Percentiles rank a stretch among this genome's conserved stretches.
These are phyloP conservation scores for Trametes sp. DNA, from an alignment of 1,284 basidiomycete species.

Conservation along the genomic window DNA sequence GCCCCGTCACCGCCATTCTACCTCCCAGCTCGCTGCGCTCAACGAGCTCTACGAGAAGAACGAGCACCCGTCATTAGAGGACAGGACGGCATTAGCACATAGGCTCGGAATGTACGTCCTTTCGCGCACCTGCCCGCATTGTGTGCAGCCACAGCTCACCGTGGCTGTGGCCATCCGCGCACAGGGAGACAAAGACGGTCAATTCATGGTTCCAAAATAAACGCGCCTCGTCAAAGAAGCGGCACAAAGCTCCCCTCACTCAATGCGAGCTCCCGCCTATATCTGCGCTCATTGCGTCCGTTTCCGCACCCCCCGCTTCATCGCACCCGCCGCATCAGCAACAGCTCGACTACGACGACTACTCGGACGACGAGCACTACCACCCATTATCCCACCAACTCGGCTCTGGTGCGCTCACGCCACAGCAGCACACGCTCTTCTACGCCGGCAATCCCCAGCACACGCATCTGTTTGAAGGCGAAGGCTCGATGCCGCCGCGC, in stretches of 20 bases:
- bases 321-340: conserved; percentile 36
- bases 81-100: conserved; percentile 69
- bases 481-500: conserved; percentile 55
- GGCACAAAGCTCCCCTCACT: conserved; percentile 43
- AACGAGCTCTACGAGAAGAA: conserved; percentile 79
- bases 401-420: conserved; percentile 29
- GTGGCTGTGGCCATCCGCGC: conserved; percentile 28
- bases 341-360: conserved; percentile 53
- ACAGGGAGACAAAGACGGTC: conserved; percentile 85
- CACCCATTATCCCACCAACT: conserved; percentile 31
- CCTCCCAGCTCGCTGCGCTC: conserved; percentile 71
- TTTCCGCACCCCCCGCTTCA: conserved; percentile 44
- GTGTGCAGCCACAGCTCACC: conserved; percentile 18
- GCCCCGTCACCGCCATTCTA: conserved; percentile 76
- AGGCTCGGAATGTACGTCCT: conserved; percentile 73
- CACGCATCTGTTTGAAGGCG: conserved; percentile 54
- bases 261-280: conserved; percentile 51
- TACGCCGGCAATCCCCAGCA: conserved; percentile 56
- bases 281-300: conserved; percentile 53
- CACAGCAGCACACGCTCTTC: conserved; percentile 49
- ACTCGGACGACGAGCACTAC: conserved; percentile 47
- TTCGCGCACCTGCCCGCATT: conserved; percentile 25
- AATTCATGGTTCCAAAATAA: conserved; percentile 88
- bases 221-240: conserved; percentile 81
- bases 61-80: conserved; percentile 77